Conservation (phyloP, 208 protist species). For the Trypanosoma brucei region DNA sequence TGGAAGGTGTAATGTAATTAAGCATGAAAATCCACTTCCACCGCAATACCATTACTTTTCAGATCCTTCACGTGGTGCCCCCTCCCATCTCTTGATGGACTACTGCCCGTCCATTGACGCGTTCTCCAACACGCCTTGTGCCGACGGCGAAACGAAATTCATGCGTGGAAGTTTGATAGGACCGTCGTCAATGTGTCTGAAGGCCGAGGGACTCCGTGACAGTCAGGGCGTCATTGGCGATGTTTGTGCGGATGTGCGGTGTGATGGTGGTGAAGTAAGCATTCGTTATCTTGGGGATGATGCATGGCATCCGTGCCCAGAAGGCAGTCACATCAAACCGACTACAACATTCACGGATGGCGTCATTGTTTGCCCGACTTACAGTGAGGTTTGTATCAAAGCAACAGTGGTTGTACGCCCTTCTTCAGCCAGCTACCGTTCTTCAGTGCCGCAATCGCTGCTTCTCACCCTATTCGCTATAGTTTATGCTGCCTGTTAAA, state of each 20-base stretch:
- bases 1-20: slow-evolving; percentile 23
- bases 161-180: slow-evolving; percentile 26
- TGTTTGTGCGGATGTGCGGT: slow-evolving; percentile 8
- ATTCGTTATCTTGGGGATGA: slow-evolving; percentile 5
- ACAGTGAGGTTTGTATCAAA: slow-evolving; percentile 9
- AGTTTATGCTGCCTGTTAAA: not conserved
- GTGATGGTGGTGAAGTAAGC: not conserved
- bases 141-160: not conserved
- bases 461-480: not conserved
- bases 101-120: slow-evolving; percentile 33
- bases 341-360: not conserved
- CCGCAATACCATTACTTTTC: slow-evolving; percentile 40
- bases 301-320: slow-evolving; percentile 6
- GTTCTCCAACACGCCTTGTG: slow-evolving; percentile 20
- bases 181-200: slow-evolving; percentile 17
- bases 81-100: slow-evolving; percentile 25
- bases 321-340: not conserved
- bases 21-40: slow-evolving; percentile 1
- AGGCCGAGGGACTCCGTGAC: slow-evolving; percentile 8
- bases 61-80: slow-evolving; percentile 12
- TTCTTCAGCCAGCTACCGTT: not conserved
- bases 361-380: slow-evolving; percentile 9
- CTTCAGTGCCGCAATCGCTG: not conserved
- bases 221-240: slow-evolving; percentile 1
- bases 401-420: not conserved